These are phyloP conservation scores for Seminavis robusta DNA, from an alignment of 108 stramenopile genomes.

Conservation along the genomic window DNA sequence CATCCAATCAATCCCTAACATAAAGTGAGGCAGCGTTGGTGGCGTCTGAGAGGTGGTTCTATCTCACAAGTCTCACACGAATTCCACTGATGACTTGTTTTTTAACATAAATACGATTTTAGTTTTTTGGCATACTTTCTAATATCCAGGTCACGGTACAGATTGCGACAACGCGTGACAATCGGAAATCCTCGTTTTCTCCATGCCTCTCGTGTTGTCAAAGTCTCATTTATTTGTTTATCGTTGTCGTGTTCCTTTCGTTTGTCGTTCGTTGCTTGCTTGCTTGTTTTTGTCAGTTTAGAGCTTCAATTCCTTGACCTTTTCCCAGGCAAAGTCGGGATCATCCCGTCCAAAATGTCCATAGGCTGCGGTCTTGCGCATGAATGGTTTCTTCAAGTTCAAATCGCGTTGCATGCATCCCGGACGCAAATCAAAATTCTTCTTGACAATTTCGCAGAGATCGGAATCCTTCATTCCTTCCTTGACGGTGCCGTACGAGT, in stretches of 20 bases:
- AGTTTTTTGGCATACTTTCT: no score
- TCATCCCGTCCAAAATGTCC: constrained; percentile 98
- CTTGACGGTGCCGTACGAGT: constrained; percentile 94
- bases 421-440: constrained; percentile 95
- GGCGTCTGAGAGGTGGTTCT: no score
- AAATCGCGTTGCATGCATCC: constrained; percentile 96
- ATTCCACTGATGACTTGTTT: no score
- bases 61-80: no score
- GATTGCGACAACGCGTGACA: no score
- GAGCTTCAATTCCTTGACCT: constrained; percentile 77
- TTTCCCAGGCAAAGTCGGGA: constrained; percentile 97
- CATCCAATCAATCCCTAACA: not conserved
- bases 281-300: constrained; percentile 22
- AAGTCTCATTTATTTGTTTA: no score
- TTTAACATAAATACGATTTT: no score
- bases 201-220: no score
- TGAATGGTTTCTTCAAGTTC: constrained; percentile 85
- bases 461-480: constrained; percentile 93
- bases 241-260: no score
- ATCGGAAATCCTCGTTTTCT: no score
- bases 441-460: constrained; percentile 86
- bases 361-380: constrained; percentile 97
- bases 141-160: no score
- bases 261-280: no score
- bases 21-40: not conserved